Base-by-base conservation (phyloP, 805 yeast species). In the Monosporozyma siamensis region DNA sequence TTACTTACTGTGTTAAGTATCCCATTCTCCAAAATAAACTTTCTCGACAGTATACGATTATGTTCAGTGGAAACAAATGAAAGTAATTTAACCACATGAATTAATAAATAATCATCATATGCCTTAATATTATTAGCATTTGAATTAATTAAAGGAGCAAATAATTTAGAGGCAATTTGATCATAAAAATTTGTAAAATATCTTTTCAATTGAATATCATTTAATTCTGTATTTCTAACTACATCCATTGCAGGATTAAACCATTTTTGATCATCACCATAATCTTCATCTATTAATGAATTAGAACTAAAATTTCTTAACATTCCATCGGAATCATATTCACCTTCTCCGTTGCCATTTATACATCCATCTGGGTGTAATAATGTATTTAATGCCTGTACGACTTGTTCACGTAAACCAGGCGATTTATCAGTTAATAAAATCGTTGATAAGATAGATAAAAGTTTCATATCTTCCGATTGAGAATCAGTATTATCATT, bases 371-470 rank as follows among this genome's bases (percentile, higher is more conserved):
- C 63, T 1, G 85, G 80, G 54, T 83, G 89, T 11, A 89, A 66
- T 26, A 89, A 61, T 2, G 80, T 77, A 55, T 80, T 80, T 39
- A 89, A 62, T 1, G 95, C 95, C 61, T 88, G 96, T 48, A 75
- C 78, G 0, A 89, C 82, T 59, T 88, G 96, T 6, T 83, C 76
- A 54, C 82, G 80, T 40, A 88, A 63, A 0, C 95, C 94, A 4
- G 80, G 74, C 48, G 78, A 78, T 9, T 68, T 65, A 46, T 83
- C 94, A 17, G 74, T 70, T 3, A 79, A 58, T 6, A 89, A 59
- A 14, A 87, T 70, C 29, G 77, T 71, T 0, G 81, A 70, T 27
- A 87, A 61, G 6, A 78, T 69, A 6, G 65, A 54, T 20, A 80
- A 63, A 39, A 83, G 58, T 0, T 81, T 71, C 73, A 79, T 74